These are phyloP conservation scores for Dactylorhiza incarnata DNA, from an alignment of 106 monocot genomes.

Conservation along the genomic window DNA sequence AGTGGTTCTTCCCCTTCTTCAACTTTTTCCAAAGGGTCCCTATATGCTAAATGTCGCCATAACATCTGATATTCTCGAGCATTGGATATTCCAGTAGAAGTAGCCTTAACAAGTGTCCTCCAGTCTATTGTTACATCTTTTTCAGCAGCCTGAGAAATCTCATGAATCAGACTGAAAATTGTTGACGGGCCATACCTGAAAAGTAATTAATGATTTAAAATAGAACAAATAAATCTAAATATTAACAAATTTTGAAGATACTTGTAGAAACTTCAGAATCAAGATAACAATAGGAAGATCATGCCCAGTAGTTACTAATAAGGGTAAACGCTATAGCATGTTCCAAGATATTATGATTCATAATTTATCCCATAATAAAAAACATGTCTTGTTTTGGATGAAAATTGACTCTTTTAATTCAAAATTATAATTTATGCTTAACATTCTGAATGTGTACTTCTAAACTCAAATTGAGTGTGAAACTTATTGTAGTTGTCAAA, in stretches of 20 bases:
- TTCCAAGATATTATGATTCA: neutral
- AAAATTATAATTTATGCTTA: neutral
- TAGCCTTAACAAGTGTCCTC: slow-evolving; percentile 46
- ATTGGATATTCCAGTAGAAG: slow-evolving; percentile 59
- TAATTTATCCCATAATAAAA: neutral
- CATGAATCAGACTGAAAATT: slow-evolving; percentile 52
- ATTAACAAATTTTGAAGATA: neutral
- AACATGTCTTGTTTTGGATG: neutral
- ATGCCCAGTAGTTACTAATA: neutral
- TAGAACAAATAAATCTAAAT: neutral
- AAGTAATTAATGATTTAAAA: neutral
- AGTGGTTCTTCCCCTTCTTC: slow-evolving; percentile 57
- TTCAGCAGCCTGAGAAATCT: slow-evolving; percentile 36
- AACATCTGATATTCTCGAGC: slow-evolving; percentile 90
- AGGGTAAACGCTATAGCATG: too few relatives aligned
- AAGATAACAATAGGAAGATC: neutral
- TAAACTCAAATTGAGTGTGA: neutral
- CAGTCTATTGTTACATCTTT: slow-evolving; percentile 55
- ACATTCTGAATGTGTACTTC: neutral
- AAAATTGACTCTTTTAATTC: neutral
- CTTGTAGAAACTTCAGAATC: neutral
- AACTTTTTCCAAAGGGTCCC: slow-evolving; percentile 44
- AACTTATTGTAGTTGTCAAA: neutral
- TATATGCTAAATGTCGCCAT: slow-evolving; percentile 90
- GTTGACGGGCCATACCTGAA: slow-evolving; percentile 44